A percentile compares a stretch with the other conserved stretches of the same genome.
These are phyloP conservation scores for Lentinula raphanica DNA, from an alignment of 768 basidiomycete genomes.

Conservation along the genomic window DNA sequence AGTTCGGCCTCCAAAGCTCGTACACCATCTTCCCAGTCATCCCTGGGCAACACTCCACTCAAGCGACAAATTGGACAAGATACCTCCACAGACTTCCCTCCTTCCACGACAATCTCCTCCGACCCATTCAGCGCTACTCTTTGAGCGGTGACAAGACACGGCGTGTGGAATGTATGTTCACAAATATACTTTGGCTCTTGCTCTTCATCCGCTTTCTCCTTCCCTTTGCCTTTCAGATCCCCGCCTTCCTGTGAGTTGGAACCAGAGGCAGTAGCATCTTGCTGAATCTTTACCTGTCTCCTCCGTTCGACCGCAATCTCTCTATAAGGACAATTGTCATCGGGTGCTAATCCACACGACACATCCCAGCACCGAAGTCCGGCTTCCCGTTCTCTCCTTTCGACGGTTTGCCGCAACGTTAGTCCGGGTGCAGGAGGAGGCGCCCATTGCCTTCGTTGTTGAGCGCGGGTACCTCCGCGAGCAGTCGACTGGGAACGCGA, in stretches of 20 bases:
- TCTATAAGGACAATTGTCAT: constrained; percentile 61
- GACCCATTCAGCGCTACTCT: constrained; percentile 60
- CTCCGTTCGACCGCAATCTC: constrained; percentile 21
- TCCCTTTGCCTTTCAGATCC: constrained; percentile 7
- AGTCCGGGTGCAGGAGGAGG: constrained; percentile 61
- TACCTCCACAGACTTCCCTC: constrained; percentile 49
- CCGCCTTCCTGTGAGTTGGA: not conserved
- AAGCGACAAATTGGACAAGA: constrained; percentile 69
- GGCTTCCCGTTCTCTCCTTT: constrained; percentile 65
- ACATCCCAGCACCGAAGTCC: constrained; percentile 69
- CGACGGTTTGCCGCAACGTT: constrained; percentile 69
- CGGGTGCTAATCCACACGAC: constrained; percentile 71
- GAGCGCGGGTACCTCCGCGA: not conserved
- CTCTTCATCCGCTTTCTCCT: constrained; percentile 13
- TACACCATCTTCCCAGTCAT: constrained; percentile 49
- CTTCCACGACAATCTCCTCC: constrained; percentile 31
- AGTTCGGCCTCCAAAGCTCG: not conserved
- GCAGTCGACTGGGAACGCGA: not conserved
- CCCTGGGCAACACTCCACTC: constrained; percentile 51
- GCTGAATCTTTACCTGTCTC: constrained; percentile 36
- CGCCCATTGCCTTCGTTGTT: constrained; percentile 39
- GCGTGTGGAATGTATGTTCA: constrained; percentile 62
- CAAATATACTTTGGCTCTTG: constrained; percentile 36
- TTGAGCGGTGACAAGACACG: constrained; percentile 66
- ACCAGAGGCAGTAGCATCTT: not conserved